Percentiles rank a stretch among this genome's conserved stretches.
Evolutionary conservation across 805 yeast genomes (phyloP).

Genomic region (Clavispora carvajalis): DNA sequence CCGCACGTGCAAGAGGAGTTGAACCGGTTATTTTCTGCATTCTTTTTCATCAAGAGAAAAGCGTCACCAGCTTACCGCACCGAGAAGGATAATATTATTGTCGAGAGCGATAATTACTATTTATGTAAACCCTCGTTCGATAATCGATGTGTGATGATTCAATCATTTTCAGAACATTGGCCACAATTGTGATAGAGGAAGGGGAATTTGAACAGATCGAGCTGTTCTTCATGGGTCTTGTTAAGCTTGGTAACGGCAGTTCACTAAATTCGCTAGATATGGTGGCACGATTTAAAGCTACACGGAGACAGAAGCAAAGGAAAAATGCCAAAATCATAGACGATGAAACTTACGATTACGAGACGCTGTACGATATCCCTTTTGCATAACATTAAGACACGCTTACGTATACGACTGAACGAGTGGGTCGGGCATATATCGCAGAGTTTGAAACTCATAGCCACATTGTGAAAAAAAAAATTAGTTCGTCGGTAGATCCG

Average conservation of each 20-base stretch:
- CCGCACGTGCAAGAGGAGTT: slow-evolving; percentile 23
- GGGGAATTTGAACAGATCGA: slow-evolving; percentile 25
- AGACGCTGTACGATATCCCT: slow-evolving; percentile 12
- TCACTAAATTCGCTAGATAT: slow-evolving; percentile 21
- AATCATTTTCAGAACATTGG: slow-evolving; percentile 22
- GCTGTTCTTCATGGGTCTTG: slow-evolving; percentile 26
- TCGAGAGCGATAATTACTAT: slow-evolving; percentile 24
- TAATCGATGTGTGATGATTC: slow-evolving; percentile 29
- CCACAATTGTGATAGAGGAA: slow-evolving; percentile 19
- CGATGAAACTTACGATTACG: slow-evolving; percentile 12
- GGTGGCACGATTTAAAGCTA: slow-evolving; percentile 8
- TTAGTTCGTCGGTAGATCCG: no score
- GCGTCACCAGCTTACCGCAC: slow-evolving; percentile 4
- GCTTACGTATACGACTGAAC: not conserved
- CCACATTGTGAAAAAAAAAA: no score
- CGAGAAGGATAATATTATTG: slow-evolving; percentile 14
- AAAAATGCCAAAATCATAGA: slow-evolving; percentile 5
- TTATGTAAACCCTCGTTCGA: slow-evolving; percentile 22
- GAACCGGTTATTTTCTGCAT: slow-evolving; percentile 15
- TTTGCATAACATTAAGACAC: slow-evolving; percentile 7
- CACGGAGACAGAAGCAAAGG: slow-evolving; percentile 3
- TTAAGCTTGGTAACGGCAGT: slow-evolving; percentile 30
- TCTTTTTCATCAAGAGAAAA: slow-evolving; percentile 22
- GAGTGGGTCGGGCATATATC: no score
- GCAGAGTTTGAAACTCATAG: no score